Evolutionary conservation across 208 protist genomes (phyloP).

Genomic region (Trypanosoma theileri): DNA sequence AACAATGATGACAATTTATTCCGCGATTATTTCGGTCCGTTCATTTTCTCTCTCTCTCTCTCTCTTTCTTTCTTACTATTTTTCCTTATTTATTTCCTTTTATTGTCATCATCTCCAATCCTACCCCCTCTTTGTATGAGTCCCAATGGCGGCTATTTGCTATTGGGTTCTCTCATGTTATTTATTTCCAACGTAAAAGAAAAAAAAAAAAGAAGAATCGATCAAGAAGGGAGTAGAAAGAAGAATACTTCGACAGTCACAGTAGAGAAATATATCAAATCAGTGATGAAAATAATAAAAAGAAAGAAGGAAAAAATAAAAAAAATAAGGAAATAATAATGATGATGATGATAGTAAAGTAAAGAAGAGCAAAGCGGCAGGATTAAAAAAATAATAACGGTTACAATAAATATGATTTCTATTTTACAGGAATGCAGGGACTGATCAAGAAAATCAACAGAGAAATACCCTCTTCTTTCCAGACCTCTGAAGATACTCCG

Average conservation of each 20-base stretch:
- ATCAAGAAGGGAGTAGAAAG: background rate
- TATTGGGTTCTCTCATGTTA: no score
- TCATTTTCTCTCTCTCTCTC: background rate
- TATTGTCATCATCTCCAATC: background rate
- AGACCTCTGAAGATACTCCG: no score
- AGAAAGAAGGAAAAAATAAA: no score
- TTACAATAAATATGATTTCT: background rate
- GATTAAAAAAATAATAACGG: background rate
- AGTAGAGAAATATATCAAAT: no score
- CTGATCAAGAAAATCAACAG: no score
- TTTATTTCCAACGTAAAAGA: background rate
- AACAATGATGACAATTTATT: no score
- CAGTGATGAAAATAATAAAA: no score
- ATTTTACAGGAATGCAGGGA: no score
- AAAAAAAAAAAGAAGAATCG: conserved; percentile 2
- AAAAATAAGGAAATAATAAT: background rate
- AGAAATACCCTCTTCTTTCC: no score
- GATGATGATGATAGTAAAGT: background rate
- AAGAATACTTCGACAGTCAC: background rate
- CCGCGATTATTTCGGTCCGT: no score
- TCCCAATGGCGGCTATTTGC: no score
- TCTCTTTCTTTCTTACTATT: conserved; percentile 18
- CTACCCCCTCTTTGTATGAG: background rate
- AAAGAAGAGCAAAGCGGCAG: background rate
- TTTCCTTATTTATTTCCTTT: conserved; percentile 3